A percentile compares a stretch with the other conserved stretches of the same genome.
These are phyloP conservation scores for Lupinus albus DNA, from an alignment of 306 rosid genomes.

Conservation along the genomic window DNA sequence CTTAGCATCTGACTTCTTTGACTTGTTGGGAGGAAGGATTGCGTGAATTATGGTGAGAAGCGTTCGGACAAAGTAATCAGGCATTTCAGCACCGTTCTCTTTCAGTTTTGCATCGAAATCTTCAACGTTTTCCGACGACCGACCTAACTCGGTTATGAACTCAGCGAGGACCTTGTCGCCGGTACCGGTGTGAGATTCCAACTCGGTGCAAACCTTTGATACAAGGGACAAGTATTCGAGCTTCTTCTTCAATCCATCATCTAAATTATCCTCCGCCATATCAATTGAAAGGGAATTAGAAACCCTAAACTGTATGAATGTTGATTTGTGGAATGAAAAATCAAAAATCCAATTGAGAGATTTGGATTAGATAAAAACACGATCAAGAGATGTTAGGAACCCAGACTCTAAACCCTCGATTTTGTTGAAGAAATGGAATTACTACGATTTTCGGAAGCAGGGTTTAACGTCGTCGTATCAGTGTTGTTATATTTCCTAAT, in stretches of 20 bases:
- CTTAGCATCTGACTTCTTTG: too few relatives aligned
- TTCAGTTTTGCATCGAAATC: constrained; percentile 67
- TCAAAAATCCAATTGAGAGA: too few relatives aligned
- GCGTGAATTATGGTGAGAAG: constrained; percentile 68
- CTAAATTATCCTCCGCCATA: constrained; percentile 50
- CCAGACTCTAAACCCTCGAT: too few relatives aligned
- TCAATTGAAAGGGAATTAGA: too few relatives aligned
- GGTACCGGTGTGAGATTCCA: constrained; percentile 72
- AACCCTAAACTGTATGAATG: too few relatives aligned
- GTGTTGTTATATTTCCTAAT: too few relatives aligned
- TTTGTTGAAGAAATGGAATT: too few relatives aligned
- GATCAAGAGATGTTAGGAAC: too few relatives aligned
- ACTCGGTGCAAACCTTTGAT: constrained; percentile 76
- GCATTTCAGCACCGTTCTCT: constrained; percentile 74
- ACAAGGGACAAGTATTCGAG: constrained; percentile 76
- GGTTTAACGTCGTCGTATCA: too few relatives aligned
- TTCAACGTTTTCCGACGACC: constrained; percentile 54
- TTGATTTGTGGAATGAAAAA: too few relatives aligned
- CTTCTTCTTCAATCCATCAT: constrained; percentile 66
- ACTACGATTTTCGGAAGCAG: too few relatives aligned
- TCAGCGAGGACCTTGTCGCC: constrained; percentile 78
- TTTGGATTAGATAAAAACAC: too few relatives aligned
- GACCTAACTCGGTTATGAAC: constrained; percentile 73
- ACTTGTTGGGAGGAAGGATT: constrained; percentile 67
- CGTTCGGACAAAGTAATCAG: constrained; percentile 67